Base-by-base conservation (phyloP, 768 basidiomycete species). In the Suillus decipiens region DNA sequence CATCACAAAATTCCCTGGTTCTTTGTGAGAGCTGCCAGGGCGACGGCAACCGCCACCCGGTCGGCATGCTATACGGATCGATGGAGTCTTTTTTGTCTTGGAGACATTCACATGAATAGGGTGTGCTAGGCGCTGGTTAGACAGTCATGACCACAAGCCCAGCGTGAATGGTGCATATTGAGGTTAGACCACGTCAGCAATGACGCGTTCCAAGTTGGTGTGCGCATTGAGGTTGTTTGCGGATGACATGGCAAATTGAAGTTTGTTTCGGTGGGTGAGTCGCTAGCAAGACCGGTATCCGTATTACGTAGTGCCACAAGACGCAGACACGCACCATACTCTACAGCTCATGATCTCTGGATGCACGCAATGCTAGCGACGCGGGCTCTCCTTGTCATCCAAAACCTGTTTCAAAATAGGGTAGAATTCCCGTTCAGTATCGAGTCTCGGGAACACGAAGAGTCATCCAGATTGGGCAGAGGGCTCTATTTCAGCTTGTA, bases 271-370 rank as follows among this genome's bases (percentile, higher is more conserved):
- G 8, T 17, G 78, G 67, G 68, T 2, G 76, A 70, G 34, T 77
- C 78, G 68, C 92, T 66, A 0, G 94, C 3, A 3, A 28, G 3
- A 28, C 89, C 92, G 61, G 42, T 43, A n/a, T 19, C 24, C 12
- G 22, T 14, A 3, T 28, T 3, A 28, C 12, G 24, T 3, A 6
- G 22, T 22, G 17, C 41, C 41, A 42, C 41, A 42, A 42, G 41
- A 42, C 19, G 39, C 15, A 41, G 39, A 22, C 17, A 24, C 36
- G 17, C 61, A 90, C 92, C 85, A 85, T 84, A 31, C 88, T 84
- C 95, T 94, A 95, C 8, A 90, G 79, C 73, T 96, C 95, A 70
- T 95, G 93, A 69, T 99, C 96, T 96, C 73, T 96, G 95, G 8
- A 98, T 85, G 71, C 98, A 98, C 31, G 86, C 80, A 71, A 89